A percentile compares a stretch with the other conserved stretches of the same genome.
Conservation (phyloP, 2,329 filamentous ascomycete genomes). For the Pochonia chlamydosporia region DNA sequence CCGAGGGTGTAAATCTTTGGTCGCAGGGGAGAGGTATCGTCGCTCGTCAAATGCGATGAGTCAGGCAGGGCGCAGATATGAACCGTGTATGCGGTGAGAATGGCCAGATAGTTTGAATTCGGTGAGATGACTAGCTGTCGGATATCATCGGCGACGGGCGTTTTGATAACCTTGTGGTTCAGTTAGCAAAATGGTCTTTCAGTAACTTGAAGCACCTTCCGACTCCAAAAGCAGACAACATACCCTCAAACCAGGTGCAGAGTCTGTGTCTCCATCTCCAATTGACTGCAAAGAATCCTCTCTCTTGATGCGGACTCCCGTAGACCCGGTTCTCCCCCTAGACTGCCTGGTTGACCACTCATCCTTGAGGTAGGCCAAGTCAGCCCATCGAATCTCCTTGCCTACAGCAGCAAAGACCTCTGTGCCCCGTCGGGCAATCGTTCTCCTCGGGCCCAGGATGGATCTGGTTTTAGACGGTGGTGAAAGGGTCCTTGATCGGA, state of each 20-base stretch:
- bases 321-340: constrained; percentile 24
- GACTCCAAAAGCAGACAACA: constrained; percentile 11
- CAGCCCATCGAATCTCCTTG: constrained; percentile 87
- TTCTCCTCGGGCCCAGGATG: constrained; percentile 49
- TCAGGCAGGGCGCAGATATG: constrained; percentile 85
- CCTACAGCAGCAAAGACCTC: constrained; percentile 87
- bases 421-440: constrained; percentile 73
- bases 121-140: constrained; percentile 82
- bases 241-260: constrained; percentile 27
- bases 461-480: constrained; percentile 37
- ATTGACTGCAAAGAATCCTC: constrained; percentile 37
- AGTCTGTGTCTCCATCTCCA: constrained; percentile 22
- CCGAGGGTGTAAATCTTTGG: constrained; percentile 88
- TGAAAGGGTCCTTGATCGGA: constrained; percentile 31
- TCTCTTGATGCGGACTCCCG: constrained; percentile 36
- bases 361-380: constrained; percentile 74
- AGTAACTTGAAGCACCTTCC: background rate
- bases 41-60: constrained; percentile 64
- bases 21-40: constrained; percentile 64
- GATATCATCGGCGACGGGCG: constrained; percentile 75
- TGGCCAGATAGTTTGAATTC: constrained; percentile 72
- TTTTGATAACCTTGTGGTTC: constrained; percentile 62
- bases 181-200: constrained; percentile 9
- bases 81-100: constrained; percentile 81
- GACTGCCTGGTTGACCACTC: constrained; percentile 27